Conservation (phyloP, 1,284 basidiomycete genomes). For the Ustilago xerochloae region DNA sequence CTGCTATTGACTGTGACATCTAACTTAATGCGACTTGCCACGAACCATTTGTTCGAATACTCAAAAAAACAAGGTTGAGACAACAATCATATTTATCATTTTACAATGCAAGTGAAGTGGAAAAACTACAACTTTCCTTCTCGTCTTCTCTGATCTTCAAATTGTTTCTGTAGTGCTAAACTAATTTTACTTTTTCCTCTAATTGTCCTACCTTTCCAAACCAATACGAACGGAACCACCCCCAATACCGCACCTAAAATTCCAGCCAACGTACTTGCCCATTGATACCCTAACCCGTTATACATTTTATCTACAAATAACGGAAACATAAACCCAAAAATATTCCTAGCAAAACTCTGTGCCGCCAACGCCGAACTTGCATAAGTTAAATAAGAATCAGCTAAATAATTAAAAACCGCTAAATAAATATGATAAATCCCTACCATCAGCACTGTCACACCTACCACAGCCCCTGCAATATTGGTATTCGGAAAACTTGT, state of each 20-base stretch:
- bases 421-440: constrained; percentile 66
- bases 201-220: constrained; percentile 75
- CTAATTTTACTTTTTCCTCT: constrained; percentile 74
- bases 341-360: constrained; percentile 77
- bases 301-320: constrained; percentile 72
- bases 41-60: too few species aligned
- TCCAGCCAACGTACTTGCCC: constrained; percentile 78
- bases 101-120: too few species aligned
- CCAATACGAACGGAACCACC: constrained; percentile 75
- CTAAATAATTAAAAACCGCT: constrained; percentile 73
- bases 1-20: too few species aligned
- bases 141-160: constrained; percentile 14
- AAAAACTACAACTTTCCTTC: too few species aligned
- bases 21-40: too few species aligned
- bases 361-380: constrained; percentile 82
- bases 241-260: constrained; percentile 74
- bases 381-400: constrained; percentile 71
- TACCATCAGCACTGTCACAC: constrained; percentile 54
- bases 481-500: constrained; percentile 63
- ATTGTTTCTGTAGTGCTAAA: constrained; percentile 34
- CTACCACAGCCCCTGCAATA: constrained; percentile 67
- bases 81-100: too few species aligned
- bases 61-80: too few species aligned
- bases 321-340: constrained; percentile 55
- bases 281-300: constrained; percentile 74